Percentiles rank a stretch among this genome's conserved stretches.
These are phyloP conservation scores for Chamaenerion angustifolium DNA, from an alignment of 345 rosid genomes.

Conservation along the genomic window DNA sequence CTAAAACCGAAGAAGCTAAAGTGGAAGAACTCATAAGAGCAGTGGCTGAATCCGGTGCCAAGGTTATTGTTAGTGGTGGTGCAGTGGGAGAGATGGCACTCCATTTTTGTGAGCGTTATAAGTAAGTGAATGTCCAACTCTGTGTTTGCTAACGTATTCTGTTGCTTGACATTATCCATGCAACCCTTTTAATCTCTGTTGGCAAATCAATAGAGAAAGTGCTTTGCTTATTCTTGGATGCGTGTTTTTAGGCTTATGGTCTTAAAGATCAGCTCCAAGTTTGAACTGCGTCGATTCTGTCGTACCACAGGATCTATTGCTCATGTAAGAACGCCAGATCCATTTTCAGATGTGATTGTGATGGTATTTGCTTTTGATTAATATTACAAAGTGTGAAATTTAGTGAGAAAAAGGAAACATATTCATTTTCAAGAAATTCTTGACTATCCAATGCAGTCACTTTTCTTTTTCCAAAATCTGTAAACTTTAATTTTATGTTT, in stretches of 20 bases:
- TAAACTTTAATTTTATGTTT: no score
- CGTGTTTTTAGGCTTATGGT: conserved; percentile 63
- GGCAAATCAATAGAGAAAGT: no score
- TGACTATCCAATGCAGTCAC: no score
- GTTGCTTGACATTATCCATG: no score
- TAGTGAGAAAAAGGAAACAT: no score
- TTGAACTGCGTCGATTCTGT: conserved; percentile 90
- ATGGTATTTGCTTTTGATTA: no score
- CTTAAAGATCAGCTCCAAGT: conserved; percentile 92
- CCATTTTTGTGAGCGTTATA: conserved; percentile 98
- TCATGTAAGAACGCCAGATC: no score
- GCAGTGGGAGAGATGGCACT: conserved; percentile 98
- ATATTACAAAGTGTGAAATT: no score
- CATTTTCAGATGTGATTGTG: no score
- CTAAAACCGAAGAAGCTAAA: conserved; percentile 96
- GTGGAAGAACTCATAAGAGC: conserved; percentile 87
- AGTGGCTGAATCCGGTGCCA: conserved; percentile 93
- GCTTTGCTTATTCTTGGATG: neutral
- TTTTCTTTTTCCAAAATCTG: no score
- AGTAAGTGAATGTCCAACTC: conserved; percentile 29
- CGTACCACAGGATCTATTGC: conserved; percentile 87
- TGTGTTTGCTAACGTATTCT: neutral
- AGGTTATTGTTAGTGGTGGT: conserved; percentile 90
- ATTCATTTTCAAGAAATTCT: no score
- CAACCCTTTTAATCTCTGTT: no score